phyloP scores from a whole-genome alignment of 805 yeast genomes.

The Metschnikowia anglica region DNA sequence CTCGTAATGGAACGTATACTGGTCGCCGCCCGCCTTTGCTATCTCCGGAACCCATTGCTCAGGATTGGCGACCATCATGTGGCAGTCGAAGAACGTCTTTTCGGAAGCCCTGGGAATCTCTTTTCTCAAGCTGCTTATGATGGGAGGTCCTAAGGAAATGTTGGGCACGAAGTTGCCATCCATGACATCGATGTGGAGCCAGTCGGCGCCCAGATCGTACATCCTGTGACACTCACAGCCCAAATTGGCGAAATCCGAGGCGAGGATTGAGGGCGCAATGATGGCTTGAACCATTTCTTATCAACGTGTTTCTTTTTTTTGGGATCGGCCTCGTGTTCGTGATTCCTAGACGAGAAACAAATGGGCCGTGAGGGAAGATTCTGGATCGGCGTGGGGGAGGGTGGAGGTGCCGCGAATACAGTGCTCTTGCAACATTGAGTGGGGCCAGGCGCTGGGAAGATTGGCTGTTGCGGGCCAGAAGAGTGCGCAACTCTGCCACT shows the following conservation, averaged over 20 bases:
- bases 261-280: conserved; percentile 92
- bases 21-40: conserved; percentile 93
- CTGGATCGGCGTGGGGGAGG: too few species aligned
- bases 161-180: conserved; percentile 99
- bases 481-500: too few species aligned
- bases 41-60: conserved; percentile 92
- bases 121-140: conserved; percentile 73
- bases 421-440: too few species aligned
- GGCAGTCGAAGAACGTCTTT: conserved; percentile 80
- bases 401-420: too few species aligned
- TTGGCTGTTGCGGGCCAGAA: too few species aligned
- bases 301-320: not conserved
- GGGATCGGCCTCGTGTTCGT: not conserved
- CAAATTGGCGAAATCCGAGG: conserved; percentile 86
- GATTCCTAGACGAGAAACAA: too few species aligned
- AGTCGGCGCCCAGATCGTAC: conserved; percentile 80
- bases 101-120: conserved; percentile 65
- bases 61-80: conserved; percentile 95
- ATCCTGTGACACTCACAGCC: conserved; percentile 85
- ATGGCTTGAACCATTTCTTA: conserved; percentile 67
- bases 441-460: too few species aligned
- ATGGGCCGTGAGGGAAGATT: too few species aligned
- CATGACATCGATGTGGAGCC: conserved; percentile 99
- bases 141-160: conserved; percentile 90
- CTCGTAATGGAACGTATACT: conserved; percentile 94